Evolutionary conservation across 2,329 filamentous ascomycete genomes (phyloP), one percentile per base, ranked within the genome.

Genomic region (Curvularia spicifera): DNA sequence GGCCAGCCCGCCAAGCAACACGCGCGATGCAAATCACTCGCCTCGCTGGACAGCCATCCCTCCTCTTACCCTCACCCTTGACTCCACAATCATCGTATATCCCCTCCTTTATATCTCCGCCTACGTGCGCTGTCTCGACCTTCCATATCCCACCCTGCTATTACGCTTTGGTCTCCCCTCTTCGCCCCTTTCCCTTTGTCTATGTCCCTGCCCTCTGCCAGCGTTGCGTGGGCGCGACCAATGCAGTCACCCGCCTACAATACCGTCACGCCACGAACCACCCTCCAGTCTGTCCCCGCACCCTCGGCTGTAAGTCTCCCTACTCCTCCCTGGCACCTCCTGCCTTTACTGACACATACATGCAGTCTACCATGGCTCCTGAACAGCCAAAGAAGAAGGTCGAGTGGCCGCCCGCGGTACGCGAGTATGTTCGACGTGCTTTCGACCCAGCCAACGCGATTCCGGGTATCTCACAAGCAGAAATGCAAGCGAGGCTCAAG

Each of bases 401-500:
- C 69, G 87, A 90, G 68, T 98, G 92, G 89, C 89, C 93, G 31
- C 81, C 86, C 43, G 86, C 89, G n/a, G 91, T 98, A 59, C 90
- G 93, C 68, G 83, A 85, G 65, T 98, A 97, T 79, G 94, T 98
- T 31, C 89, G 93, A 71, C 88, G 93, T 71, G 93, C 93, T 26
- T 98, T 98, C 75, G 87, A 91, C 50, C 85, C 87, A 26, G 85
- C 87, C 57, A 91, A 93, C 73, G 67, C 70, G 37, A 76, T 81
- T 40, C 61, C 73, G 13, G 79, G 76, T 56, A 79, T 84, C 56
- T 72, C 71, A n/a, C 67, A 67, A 50, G 71, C 83, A 52, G 92
- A 96, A 56, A 89, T 97, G 83, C 90, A 97, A 76, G 82, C 83
- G 59, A 96, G 93, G 73, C 82, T 99, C 63, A 97, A 94, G 78